Conservation (phyloP, 164 flowering plant species). For the Vitis riparia region DNA sequence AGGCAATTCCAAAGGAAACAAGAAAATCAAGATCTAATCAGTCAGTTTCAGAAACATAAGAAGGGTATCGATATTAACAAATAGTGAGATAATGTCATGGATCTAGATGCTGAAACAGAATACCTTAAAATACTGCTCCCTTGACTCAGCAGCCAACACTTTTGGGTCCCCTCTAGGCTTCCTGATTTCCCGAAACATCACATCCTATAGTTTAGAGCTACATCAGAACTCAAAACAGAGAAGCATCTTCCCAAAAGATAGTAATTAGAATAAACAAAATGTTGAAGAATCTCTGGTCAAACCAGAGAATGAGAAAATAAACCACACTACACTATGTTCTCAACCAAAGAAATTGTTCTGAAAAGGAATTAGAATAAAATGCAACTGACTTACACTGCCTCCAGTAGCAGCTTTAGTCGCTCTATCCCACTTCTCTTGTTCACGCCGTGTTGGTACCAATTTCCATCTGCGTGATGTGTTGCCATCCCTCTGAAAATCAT, state of each 20-base stretch:
- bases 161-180: constrained; percentile 62
- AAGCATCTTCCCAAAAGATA: no score
- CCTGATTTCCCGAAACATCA: constrained; percentile 65
- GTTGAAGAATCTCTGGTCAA: no score
- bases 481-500: constrained; percentile 39
- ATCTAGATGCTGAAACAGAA: not conserved
- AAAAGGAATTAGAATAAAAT: no score
- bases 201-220: constrained; percentile 51
- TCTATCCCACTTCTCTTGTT: constrained; percentile 92
- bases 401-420: constrained; percentile 88
- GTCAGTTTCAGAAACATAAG: not conserved
- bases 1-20: constrained; percentile 3
- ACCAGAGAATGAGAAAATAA: no score
- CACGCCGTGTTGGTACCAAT: constrained; percentile 80
- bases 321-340: no score
- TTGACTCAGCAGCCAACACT: constrained; percentile 80
- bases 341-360: no score
- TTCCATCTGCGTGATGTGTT: constrained; percentile 57
- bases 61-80: not conserved
- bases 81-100: not conserved
- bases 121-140: constrained; percentile 81
- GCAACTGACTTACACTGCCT: constrained; percentile 67
- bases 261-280: no score
- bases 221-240: constrained; percentile 9
- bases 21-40: not conserved